These are phyloP conservation scores for Petunia hybrid DNA, from an alignment of 305 asterid genomes.

Conservation along the genomic window DNA sequence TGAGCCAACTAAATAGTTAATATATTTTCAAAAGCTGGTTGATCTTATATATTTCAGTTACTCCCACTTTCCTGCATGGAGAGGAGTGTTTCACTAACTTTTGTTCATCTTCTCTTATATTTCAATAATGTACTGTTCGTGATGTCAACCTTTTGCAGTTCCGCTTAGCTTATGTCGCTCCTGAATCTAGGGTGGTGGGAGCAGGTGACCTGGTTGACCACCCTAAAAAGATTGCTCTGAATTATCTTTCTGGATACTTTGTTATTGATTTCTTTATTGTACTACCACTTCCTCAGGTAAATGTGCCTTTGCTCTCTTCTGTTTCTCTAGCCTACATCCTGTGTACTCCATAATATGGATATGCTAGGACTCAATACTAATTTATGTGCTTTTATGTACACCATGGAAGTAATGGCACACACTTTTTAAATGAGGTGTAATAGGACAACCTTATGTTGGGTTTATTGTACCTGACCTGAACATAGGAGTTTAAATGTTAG, in stretches of 20 bases:
- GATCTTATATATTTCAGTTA: neutral
- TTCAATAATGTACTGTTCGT: slow-evolving; percentile 15
- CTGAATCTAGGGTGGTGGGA: slow-evolving; percentile 83
- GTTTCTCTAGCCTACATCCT: slow-evolving; percentile 22
- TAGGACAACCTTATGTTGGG: slow-evolving; percentile 16
- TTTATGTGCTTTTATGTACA: slow-evolving; percentile 18
- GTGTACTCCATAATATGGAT: slow-evolving; percentile 17
- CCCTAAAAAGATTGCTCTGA: slow-evolving; percentile 69
- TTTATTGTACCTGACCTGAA: slow-evolving; percentile 20
- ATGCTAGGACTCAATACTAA: neutral
- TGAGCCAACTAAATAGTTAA: slow-evolving; percentile 14
- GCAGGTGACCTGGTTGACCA: slow-evolving; percentile 87
- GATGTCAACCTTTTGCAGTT: slow-evolving; percentile 62
- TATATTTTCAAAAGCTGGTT: slow-evolving; percentile 26
- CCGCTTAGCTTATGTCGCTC: slow-evolving; percentile 86
- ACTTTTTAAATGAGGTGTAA: neutral
- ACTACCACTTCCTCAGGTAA: slow-evolving; percentile 89
- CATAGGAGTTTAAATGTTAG: neutral
- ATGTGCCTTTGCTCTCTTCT: slow-evolving; percentile 17
- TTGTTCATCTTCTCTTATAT: slow-evolving; percentile 26
- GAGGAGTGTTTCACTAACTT: slow-evolving; percentile 19
- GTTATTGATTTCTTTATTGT: slow-evolving; percentile 61
- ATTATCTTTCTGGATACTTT: slow-evolving; percentile 71
- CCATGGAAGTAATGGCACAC: slow-evolving; percentile 15
- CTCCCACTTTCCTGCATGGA: slow-evolving; percentile 19